Conservation (phyloP, 2,329 filamentous ascomycete species). For the Botryotinia narcissicola region DNA sequence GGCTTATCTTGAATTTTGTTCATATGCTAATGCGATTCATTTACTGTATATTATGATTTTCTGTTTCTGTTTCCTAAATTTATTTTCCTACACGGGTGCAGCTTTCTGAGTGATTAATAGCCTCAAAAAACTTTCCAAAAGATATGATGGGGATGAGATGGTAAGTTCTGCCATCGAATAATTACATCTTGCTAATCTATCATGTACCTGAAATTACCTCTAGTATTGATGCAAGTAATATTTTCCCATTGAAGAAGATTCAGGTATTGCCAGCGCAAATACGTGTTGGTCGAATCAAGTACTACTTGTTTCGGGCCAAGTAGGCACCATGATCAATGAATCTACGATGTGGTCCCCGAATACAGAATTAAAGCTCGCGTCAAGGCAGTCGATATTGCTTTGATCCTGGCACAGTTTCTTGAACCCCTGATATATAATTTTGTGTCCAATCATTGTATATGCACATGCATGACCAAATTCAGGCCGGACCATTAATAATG, state of each 20-base stretch:
- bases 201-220: background rate
- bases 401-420: background rate
- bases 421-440: background rate
- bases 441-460: background rate
- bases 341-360: too few species aligned
- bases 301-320: background rate
- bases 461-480: background rate
- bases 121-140: background rate
- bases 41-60: background rate
- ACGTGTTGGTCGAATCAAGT: too few species aligned
- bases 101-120: background rate
- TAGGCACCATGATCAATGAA: background rate
- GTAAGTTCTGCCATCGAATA: background rate
- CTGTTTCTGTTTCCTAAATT: background rate
- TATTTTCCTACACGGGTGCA: background rate
- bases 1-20: background rate
- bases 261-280: background rate
- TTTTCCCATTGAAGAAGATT: background rate
- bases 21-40: background rate
- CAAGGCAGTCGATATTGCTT: background rate
- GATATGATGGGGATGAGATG: background rate
- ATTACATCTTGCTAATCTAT: background rate
- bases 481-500: background rate
- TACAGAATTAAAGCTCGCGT: background rate
- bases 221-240: background rate